Conservation (phyloP, 495 filamentous ascomycete species). For the Astrothelium subdiscretum region DNA sequence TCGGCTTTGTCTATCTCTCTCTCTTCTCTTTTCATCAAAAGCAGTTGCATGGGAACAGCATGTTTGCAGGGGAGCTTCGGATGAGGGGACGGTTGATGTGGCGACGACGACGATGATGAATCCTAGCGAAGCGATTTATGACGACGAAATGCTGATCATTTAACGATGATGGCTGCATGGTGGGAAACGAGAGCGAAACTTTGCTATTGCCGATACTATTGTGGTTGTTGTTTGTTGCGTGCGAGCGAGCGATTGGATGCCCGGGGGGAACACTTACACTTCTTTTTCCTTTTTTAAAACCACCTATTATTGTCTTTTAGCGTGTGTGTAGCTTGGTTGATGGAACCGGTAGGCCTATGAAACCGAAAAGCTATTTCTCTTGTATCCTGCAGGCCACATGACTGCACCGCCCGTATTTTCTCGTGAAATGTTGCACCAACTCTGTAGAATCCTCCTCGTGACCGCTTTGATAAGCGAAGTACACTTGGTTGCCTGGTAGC, state of each 20-base stretch:
- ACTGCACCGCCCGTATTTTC: no score
- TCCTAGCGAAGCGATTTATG: not conserved
- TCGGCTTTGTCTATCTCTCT: no score
- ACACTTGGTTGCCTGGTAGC: no score
- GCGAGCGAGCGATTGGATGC: not conserved
- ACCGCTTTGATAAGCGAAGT: no score
- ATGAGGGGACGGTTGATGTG: not conserved
- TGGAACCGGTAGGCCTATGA: not conserved
- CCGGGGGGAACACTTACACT: not conserved
- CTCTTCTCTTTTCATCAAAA: not conserved
- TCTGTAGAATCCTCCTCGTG: not conserved
- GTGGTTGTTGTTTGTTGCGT: not conserved
- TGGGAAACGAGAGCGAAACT: slow-evolving; percentile 1
- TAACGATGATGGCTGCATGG: slow-evolving; percentile 2
- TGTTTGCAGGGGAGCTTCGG: not conserved
- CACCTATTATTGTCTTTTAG: not conserved
- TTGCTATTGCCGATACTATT: not conserved
- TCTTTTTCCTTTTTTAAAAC: not conserved
- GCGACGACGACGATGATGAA: not conserved
- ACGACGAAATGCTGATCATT: not conserved
- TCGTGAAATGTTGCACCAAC: not conserved
- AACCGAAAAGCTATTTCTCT: not conserved
- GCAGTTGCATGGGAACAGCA: not conserved
- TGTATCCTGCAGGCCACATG: no score
- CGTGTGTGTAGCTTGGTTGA: not conserved